These are phyloP conservation scores for Microdochium paspali DNA, from an alignment of 2,329 filamentous ascomycete species.

Conservation along the genomic window DNA sequence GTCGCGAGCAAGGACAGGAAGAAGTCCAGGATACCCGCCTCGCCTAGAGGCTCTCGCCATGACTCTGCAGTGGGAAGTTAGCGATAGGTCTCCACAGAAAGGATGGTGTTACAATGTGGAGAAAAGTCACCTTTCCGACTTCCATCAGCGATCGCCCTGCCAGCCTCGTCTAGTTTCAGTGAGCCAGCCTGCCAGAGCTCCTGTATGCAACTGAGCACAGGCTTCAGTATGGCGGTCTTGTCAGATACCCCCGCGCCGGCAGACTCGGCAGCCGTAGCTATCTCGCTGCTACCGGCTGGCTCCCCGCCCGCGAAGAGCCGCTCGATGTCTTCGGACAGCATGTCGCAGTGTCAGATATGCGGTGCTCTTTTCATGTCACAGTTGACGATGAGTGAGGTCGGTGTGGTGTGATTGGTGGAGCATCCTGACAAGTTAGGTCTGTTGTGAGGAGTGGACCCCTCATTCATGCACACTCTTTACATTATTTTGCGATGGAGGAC, in stretches of 20 bases:
- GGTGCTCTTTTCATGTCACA: background rate
- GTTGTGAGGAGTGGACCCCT: no score
- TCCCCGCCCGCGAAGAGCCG: slow-evolving; percentile 24
- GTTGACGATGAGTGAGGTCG: background rate
- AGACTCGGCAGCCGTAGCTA: slow-evolving; percentile 15
- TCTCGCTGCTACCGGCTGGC: slow-evolving; percentile 14
- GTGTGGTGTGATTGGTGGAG: background rate
- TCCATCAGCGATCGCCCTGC: slow-evolving; percentile 43
- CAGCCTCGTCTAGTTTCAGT: slow-evolving; percentile 32
- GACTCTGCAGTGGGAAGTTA: slow-evolving; percentile 28
- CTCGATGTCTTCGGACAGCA: slow-evolving; percentile 27
- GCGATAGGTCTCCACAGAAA: background rate
- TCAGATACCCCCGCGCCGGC: slow-evolving; percentile 8
- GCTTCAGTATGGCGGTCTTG: slow-evolving; percentile 17
- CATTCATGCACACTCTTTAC: no score
- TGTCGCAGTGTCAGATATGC: slow-evolving; percentile 4
- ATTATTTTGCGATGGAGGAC: no score
- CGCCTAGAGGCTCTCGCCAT: slow-evolving; percentile 47
- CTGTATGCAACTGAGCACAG: slow-evolving; percentile 27
- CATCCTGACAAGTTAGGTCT: background rate
- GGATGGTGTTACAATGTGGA: no score
- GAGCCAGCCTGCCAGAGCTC: slow-evolving; percentile 29
- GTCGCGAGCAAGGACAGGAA: slow-evolving; percentile 36
- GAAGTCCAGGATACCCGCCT: slow-evolving; percentile 48
- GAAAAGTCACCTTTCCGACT: slow-evolving; percentile 42